phyloP scores from a whole-genome alignment of 2,329 filamentous ascomycete genomes.

The Sclerotinia nivalis region DNA sequence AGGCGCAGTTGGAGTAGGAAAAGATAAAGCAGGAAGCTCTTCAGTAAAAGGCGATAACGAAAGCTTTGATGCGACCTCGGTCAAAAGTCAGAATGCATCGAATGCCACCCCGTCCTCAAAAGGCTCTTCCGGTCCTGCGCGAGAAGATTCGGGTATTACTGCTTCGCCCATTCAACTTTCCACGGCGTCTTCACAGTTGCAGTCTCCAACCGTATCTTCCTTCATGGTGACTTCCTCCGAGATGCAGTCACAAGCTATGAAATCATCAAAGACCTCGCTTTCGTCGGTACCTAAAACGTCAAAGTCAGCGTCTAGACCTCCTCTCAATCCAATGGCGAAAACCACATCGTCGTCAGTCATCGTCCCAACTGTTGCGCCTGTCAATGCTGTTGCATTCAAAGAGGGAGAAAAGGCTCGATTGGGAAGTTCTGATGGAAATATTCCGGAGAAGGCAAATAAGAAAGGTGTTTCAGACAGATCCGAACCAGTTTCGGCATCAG shows the following conservation, averaged over 20 bases:
- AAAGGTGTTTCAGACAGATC: slow-evolving; percentile 7
- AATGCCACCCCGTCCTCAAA: slow-evolving; percentile 47
- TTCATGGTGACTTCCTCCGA: slow-evolving; percentile 38
- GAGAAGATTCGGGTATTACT: slow-evolving; percentile 44
- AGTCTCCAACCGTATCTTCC: slow-evolving; percentile 39
- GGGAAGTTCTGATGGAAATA: slow-evolving; percentile 16
- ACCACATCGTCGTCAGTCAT: slow-evolving; percentile 37
- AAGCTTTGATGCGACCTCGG: slow-evolving; percentile 47
- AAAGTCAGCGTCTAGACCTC: slow-evolving; percentile 36
- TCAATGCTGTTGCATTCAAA: slow-evolving; percentile 52
- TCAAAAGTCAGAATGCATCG: slow-evolving; percentile 45
- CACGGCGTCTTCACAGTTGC: slow-evolving; percentile 38
- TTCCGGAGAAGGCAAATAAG: slow-evolving; percentile 19
- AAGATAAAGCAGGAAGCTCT: slow-evolving; percentile 49
- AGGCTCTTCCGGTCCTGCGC: slow-evolving; percentile 45
- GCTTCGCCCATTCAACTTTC: slow-evolving; percentile 41
- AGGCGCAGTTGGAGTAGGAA: slow-evolving; percentile 74
- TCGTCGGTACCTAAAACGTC: slow-evolving; percentile 36
- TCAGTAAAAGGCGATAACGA: slow-evolving; percentile 45
- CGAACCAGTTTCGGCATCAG: neutral
- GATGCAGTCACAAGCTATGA: slow-evolving; percentile 37
- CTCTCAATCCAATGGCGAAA: slow-evolving; percentile 39
- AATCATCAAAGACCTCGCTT: slow-evolving; percentile 40
- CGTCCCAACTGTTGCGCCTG: slow-evolving; percentile 50
- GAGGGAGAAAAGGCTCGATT: slow-evolving; percentile 51